A percentile compares a stretch with the other conserved stretches of the same genome.
Evolutionary conservation across 1,284 basidiomycete genomes (phyloP).

Genomic region (Pholiota adiposa): DNA sequence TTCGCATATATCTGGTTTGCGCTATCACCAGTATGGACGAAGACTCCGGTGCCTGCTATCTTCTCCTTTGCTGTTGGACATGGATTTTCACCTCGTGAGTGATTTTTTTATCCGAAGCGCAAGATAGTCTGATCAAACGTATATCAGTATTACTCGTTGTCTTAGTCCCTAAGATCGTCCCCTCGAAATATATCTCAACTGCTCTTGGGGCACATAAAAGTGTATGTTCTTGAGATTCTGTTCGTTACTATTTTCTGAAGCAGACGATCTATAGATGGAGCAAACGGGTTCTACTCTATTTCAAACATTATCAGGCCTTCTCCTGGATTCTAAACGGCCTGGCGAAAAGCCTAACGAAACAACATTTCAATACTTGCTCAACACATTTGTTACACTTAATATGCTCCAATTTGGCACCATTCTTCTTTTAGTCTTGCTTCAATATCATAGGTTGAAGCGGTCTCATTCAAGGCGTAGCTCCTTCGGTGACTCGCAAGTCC

Average conservation of each 20-base stretch:
- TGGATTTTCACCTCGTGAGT: conserved; percentile 73
- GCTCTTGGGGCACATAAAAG: conserved; percentile 82
- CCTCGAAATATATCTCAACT: conserved; percentile 74
- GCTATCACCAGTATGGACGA: conserved; percentile 59
- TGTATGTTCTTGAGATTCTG: conserved; percentile 43
- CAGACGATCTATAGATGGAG: conserved; percentile 55
- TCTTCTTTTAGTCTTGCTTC: conserved; percentile 49
- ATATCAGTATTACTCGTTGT: conserved; percentile 69
- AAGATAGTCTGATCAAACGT: conserved; percentile 3
- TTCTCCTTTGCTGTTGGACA: conserved; percentile 68
- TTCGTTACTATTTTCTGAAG: conserved; percentile 2
- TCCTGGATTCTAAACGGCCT: conserved; percentile 53
- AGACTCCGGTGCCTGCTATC: conserved; percentile 65
- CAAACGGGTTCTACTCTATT: conserved; percentile 73
- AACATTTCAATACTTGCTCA: conserved; percentile 58
- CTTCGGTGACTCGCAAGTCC: background rate
- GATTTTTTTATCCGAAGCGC: background rate
- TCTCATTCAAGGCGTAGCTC: conserved; percentile 9
- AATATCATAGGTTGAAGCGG: conserved; percentile 19
- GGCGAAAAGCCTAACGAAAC: conserved; percentile 23
- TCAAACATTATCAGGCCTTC: conserved; percentile 70
- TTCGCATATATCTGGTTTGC: conserved; percentile 69
- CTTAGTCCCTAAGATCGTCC: conserved; percentile 75
- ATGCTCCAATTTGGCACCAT: conserved; percentile 59
- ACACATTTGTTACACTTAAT: conserved; percentile 64